Evolutionary conservation across 2,329 filamentous ascomycete species (phyloP), one percentile per base, ranked within the genome.

Genomic region (Sporothrix pallida): DNA sequence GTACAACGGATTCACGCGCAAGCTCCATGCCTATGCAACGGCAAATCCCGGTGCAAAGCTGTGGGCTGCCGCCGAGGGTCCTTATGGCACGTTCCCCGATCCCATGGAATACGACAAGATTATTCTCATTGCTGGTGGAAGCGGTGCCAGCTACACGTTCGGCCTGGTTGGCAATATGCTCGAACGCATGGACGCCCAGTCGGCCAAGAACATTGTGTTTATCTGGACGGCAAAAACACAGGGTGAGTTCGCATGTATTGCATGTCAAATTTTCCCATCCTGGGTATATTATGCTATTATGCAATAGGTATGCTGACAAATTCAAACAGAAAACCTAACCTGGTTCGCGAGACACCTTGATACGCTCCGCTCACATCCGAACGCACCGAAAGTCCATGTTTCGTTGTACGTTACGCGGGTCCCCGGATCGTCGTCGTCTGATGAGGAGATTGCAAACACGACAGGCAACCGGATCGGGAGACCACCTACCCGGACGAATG

Each of bases 81-180:
- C 89, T 0, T 91, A 91, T 73, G 89, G 89, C 37, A 84, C 84
- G 0, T 81, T 87, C 31, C 87, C 88, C 0, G 82, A 88, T 73
- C 84, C 87, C 0, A 82, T 83, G 71, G 80, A 83, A 15, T 87
- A 84, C 74, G 87, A 90, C 78, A 87, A 86, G 75, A 82, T 89
- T 7, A 81, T 91, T n/a, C 80, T 91, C 56, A 83, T 91, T 52
- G 87, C 88, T 3, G 89, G 89, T 13, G 89, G 89, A 4, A 88
- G 87, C 70, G 89, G 89, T 1, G 89, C 87, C 1, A 89, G 86
- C 44, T 91, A 90, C 78, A 86, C 85, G 0, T 86, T 87, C 74
- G 85, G 85, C 5, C 79, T 87, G 50, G 84, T 83, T 1, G 78
- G 83, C 8, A 84, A 86, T 74, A 81, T 86, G 74, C 80, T 86